These are phyloP conservation scores for Macadamia integrifolia DNA, from an alignment of 164 flowering plant genomes.

Conservation along the genomic window DNA sequence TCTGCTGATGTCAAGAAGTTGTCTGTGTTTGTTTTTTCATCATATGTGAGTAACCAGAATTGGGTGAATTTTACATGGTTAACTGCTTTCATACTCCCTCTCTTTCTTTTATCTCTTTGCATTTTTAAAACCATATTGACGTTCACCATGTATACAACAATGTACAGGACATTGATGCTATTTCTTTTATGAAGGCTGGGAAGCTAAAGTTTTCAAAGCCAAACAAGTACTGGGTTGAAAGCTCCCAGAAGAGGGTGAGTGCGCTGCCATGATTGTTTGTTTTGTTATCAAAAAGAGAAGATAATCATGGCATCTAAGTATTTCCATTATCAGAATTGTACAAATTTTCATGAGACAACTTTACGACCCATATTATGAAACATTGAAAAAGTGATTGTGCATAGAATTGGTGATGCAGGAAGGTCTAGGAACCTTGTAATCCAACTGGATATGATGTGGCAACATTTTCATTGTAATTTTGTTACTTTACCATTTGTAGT, in stretches of 20 bases:
- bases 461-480: no score
- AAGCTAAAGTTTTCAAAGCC: slow-evolving; percentile 71
- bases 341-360: no score
- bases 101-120: neutral
- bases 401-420: no score
- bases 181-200: slow-evolving; percentile 70
- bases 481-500: no score
- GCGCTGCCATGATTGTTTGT: neutral
- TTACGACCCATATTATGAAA: no score
- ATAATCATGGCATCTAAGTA: neutral
- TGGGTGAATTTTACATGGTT: neutral
- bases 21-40: neutral
- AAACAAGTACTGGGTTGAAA: slow-evolving; percentile 96
- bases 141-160: neutral
- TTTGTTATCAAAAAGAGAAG: neutral
- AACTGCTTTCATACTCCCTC: neutral
- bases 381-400: neutral
- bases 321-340: neutral
- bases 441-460: neutral
- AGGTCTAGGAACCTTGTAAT: no score
- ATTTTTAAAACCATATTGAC: neutral
- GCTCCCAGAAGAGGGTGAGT: slow-evolving; percentile 90
- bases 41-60: neutral
- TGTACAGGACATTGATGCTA: slow-evolving; percentile 71
- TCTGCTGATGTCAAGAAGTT: no score